A percentile compares a stretch with the other conserved stretches of the same genome.
These are phyloP conservation scores for Cytospora leucostoma DNA, from an alignment of 2,329 filamentous ascomycete genomes.

Conservation along the genomic window DNA sequence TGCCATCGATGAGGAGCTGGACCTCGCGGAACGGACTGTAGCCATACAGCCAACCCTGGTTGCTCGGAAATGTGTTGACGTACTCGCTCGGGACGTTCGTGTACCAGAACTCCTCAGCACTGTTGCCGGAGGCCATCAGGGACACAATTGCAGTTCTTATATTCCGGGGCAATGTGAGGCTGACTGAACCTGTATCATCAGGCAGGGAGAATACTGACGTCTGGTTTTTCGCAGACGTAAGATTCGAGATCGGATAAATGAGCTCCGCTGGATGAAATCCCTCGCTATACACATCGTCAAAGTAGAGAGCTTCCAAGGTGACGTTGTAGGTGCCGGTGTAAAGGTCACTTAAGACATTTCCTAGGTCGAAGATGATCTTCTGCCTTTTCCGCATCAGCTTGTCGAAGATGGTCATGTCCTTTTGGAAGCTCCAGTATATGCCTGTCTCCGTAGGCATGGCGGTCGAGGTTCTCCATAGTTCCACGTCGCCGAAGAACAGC, in stretches of 20 bases:
- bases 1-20: conserved; percentile 64
- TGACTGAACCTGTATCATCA: conserved; percentile 49
- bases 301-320: conserved; percentile 58
- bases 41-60: conserved; percentile 54
- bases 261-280: conserved; percentile 35
- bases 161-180: conserved; percentile 55
- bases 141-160: conserved; percentile 62
- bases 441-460: conserved; percentile 61
- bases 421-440: conserved; percentile 57
- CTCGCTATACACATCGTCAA: conserved; percentile 37
- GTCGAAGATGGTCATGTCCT: conserved; percentile 62
- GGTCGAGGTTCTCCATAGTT: conserved; percentile 65
- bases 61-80: conserved; percentile 53
- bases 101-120: conserved; percentile 71
- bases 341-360: conserved; percentile 54
- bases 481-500: conserved; percentile 63
- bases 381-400: conserved; percentile 54
- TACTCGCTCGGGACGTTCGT: conserved; percentile 62
- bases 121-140: conserved; percentile 65
- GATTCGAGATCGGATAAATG: conserved; percentile 46
- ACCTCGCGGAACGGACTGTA: conserved; percentile 68
- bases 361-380: conserved; percentile 64
- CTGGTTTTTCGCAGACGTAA: conserved; percentile 43
- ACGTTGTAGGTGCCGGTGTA: conserved; percentile 63
- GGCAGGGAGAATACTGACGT: conserved; percentile 61